A percentile compares a stretch with the other conserved stretches of the same genome.
These are phyloP conservation scores for Leccinum pachyderme DNA, from an alignment of 1,284 basidiomycete genomes.

Conservation along the genomic window DNA sequence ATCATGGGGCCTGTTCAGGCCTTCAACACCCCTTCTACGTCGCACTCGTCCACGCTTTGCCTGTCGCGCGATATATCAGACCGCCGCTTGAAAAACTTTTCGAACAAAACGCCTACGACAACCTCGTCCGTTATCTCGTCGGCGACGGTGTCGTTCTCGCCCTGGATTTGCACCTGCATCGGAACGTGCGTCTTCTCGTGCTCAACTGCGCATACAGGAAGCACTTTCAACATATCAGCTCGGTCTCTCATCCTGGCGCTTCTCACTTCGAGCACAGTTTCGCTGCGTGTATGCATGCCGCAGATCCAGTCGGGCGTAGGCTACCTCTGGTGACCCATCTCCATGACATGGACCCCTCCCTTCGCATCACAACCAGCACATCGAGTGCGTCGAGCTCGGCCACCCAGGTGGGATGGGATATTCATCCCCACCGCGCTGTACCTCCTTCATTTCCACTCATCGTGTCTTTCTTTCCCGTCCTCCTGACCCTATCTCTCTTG, in stretches of 20 bases:
- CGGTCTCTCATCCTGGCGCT: constrained; percentile 71
- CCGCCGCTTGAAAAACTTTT: too few relatives aligned
- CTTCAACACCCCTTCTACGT: too few relatives aligned
- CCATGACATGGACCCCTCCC: constrained; percentile 54
- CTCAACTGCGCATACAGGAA: constrained; percentile 40
- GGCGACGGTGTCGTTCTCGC: constrained; percentile 36
- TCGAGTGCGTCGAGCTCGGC: constrained; percentile 56
- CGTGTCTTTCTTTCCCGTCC: neutral
- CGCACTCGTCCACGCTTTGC: too few relatives aligned
- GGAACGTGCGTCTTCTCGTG: constrained; percentile 40
- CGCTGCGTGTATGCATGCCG: constrained; percentile 39
- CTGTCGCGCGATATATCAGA: too few relatives aligned
- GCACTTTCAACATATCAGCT: constrained; percentile 79
- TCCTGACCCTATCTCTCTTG: neutral
- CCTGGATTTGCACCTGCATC: constrained; percentile 40
- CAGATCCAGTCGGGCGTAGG: constrained; percentile 53
- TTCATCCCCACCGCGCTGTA: constrained; percentile 53
- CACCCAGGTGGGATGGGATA: constrained; percentile 57
- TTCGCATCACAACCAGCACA: constrained; percentile 56
- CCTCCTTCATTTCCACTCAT: constrained; percentile 10
- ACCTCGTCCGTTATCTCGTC: too few relatives aligned
- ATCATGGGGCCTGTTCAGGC: too few relatives aligned
- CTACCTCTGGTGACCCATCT: constrained; percentile 62
- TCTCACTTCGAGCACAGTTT: constrained; percentile 77
- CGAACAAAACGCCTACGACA: too few relatives aligned